Evolutionary conservation across 2,329 filamentous ascomycete species (phyloP), one percentile per base, ranked within the genome.

Genomic region (Pyrenophora graminea): DNA sequence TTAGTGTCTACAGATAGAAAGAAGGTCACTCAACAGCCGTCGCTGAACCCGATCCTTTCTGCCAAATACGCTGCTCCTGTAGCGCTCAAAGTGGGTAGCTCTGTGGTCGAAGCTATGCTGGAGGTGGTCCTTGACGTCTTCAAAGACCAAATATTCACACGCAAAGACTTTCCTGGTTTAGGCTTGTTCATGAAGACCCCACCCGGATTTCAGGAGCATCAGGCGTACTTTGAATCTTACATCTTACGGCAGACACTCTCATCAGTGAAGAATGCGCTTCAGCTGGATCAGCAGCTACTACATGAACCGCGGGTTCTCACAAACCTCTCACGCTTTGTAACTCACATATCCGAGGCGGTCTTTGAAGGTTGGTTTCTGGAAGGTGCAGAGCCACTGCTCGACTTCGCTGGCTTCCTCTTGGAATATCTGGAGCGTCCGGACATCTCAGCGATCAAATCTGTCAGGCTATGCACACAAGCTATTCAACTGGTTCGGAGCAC

Each of bases 321-420:
- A 3, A 99, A 99, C 61, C 80, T 99, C 66, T 87, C 89, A 1
- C 85, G 91, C 10, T 88, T 97, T 56, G 85, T 87, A 27, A 78
- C 84, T 2, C 90, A 97, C 67, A 83, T 97, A 69, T 85, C 88
- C 0, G 94, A 99, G 70, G 90, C 91, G 5, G 87, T 96, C 10
- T 97, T 94, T 60, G 94, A 97, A 73, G 94, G 94, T 13, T 97
- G 92, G 90, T 97, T 97, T 67, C 84, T 97, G 56, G 88, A 94
- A 59, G 93, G 93, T 1, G 90, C 90, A 1, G 89, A 91, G 62
- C 81, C 85, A 3, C 82, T 94, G 61, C 81, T 97, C 27, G 92
- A 97, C 64, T 95, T 97, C 63, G 83, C 87, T 3, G 94, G 93
- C 1, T 86, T 87, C 45, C 75, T 97, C 6, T 75, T 99, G 6